Evolutionary conservation across 139 green algal species (phyloP).

Genomic region (Mychonastes homosphaera): DNA sequence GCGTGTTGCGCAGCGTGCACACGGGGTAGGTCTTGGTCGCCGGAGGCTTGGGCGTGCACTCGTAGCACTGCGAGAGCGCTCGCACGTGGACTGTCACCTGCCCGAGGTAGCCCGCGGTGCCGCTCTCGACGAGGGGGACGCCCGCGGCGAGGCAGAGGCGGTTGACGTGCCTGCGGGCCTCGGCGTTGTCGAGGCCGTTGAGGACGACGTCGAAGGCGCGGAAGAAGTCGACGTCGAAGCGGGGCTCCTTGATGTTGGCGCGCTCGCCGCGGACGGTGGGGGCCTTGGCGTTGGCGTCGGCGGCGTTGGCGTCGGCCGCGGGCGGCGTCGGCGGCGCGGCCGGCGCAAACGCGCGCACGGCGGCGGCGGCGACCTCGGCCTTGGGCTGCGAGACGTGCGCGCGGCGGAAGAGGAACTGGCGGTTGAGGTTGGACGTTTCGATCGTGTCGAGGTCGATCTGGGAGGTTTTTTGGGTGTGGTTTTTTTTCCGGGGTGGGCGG

Average conservation of each 20-base stretch:
- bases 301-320: conserved; percentile 36
- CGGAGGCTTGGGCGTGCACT: conserved; percentile 74
- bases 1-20: conserved; percentile 97
- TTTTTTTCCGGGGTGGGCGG: not conserved
- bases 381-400: conserved; percentile 91
- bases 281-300: conserved; percentile 70
- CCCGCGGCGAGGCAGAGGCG: conserved; percentile 73
- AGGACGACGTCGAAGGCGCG: conserved; percentile 83
- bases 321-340: conserved; percentile 10
- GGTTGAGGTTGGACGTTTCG: conserved; percentile 95
- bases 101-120: conserved; percentile 84
- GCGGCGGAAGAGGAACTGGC: conserved; percentile 96
- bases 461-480: not conserved
- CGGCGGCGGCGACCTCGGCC: conserved; percentile 70
- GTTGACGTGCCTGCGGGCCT: conserved; percentile 52
- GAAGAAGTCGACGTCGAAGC: conserved; percentile 85
- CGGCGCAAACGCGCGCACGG: conserved; percentile 38
- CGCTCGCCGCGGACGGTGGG: conserved; percentile 3
- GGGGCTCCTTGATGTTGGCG: conserved; percentile 63
- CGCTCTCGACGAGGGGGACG: conserved; percentile 86
- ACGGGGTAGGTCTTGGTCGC: conserved; percentile 86
- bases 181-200: conserved; percentile 96
- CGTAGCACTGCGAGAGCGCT: conserved; percentile 81
- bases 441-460: conserved; percentile 99
- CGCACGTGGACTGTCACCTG: conserved; percentile 87